Evolutionary conservation across 768 basidiomycete species (phyloP), one percentile per base, ranked within the genome.

Genomic region (Mrakia gelida): DNA sequence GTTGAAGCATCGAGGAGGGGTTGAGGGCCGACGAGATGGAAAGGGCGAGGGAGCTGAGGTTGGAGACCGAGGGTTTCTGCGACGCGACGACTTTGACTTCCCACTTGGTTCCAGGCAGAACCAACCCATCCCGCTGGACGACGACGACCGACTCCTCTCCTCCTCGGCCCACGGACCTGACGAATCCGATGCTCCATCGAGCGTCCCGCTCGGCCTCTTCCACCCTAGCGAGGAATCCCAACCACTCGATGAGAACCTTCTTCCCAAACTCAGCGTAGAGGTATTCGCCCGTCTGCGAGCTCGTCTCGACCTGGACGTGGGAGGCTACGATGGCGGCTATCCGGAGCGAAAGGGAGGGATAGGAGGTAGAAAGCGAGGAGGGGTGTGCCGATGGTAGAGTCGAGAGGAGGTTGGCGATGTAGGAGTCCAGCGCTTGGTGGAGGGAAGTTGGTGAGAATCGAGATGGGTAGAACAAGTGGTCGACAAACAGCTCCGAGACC

Each of bases 141-240:
- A 94, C 83, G 72, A 93, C 83, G 41, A 91, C 84, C 45, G 88
- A 88, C 68, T 81, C 81, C 23, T 82, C 83, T 41, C 80, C 74
- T 34, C 80, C 62, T 43, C 76, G n/a, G 4, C 80, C 30, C 0
- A 78, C 72, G 5, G 81, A 80, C 34, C 80, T 26, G 2, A 80
- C 75, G 5, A 82, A 80, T 3, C 68, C 38, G 38, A 85, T 32
- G 1, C 82, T 82, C 84, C 83, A 85, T 45, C 83, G 78, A 49
- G 81, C 83, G 43, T 83, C 81, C 72, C 81, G 90, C 85, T 97
- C 95, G n/a, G 95, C 87, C 80, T 94, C 93, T 74, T 92, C 89
- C 82, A 93, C 95, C 76, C 93, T 88, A 11, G 95, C 92, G 79
- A 95, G 90, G 81, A 98, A 95, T 4, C 95, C 94, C 82, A 98